These are phyloP conservation scores for Torulaspora indica DNA, from an alignment of 805 yeast species.

Conservation along the genomic window DNA sequence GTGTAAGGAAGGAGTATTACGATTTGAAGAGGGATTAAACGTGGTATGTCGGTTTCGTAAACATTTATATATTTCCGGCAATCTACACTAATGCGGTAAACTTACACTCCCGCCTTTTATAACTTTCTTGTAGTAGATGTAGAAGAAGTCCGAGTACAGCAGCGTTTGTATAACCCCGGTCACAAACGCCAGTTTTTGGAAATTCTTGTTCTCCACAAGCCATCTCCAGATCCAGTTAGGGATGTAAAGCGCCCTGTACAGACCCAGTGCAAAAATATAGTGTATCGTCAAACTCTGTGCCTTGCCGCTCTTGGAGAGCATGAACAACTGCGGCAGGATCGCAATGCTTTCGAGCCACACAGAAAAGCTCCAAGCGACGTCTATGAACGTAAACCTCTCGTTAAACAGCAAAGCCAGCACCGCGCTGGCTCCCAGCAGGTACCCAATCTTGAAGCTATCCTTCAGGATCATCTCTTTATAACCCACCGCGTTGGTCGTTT, in stretches of 20 bases:
- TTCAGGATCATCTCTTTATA: constrained; percentile 52
- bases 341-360: constrained; percentile 92
- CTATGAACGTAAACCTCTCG: constrained; percentile 55
- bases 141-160: constrained; percentile 92
- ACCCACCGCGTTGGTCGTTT: constrained; percentile 47
- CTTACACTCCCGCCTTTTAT: constrained; percentile 73
- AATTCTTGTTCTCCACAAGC: constrained; percentile 44
- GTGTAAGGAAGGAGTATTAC: constrained; percentile 74
- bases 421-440: constrained; percentile 59
- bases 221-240: constrained; percentile 95
- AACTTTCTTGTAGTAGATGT: constrained; percentile 78
- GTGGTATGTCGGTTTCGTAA: constrained; percentile 3
- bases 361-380: constrained; percentile 80
- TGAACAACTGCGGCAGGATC: constrained; percentile 85
- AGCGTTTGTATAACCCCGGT: constrained; percentile 85
- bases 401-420: constrained; percentile 61
- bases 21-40: constrained; percentile 80
- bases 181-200: constrained; percentile 65
- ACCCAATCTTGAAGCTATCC: constrained; percentile 71
- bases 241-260: constrained; percentile 82
- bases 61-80: background rate
- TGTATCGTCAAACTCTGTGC: constrained; percentile 85
- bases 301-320: constrained; percentile 84
- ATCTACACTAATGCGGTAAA: constrained; percentile 45
- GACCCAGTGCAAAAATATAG: constrained; percentile 88